Conservation (phyloP, 2,329 filamentous ascomycete species). For the Phoma sp. region DNA sequence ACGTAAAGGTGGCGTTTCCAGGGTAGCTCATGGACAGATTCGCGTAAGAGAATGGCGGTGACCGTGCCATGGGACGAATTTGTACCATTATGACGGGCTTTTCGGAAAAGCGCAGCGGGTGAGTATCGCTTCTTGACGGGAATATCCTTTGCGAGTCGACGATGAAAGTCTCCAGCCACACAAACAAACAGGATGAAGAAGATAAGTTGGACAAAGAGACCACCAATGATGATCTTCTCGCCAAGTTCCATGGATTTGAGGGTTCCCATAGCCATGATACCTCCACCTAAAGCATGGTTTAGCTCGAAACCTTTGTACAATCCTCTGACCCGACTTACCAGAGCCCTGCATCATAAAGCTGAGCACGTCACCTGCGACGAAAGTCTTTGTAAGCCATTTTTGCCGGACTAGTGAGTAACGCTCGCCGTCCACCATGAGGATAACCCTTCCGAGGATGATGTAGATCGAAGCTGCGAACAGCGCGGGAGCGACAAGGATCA, state of each 20-base stretch:
- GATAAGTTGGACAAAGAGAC: constrained; percentile 56
- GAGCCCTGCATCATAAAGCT: constrained; percentile 53
- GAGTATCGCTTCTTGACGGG: constrained; percentile 11
- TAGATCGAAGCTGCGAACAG: constrained; percentile 59
- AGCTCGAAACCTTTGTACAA: constrained; percentile 26
- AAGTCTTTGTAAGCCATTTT: constrained; percentile 53
- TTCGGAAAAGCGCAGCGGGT: constrained; percentile 2
- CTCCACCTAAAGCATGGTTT: constrained; percentile 18
- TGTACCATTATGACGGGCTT: constrained; percentile 6
- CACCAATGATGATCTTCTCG: constrained; percentile 30
- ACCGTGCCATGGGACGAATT: neutral
- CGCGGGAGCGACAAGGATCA: constrained; percentile 55
- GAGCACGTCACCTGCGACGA: constrained; percentile 56
- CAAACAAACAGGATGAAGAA: constrained; percentile 59
- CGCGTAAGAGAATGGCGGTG: neutral
- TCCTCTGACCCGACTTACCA: constrained; percentile 5
- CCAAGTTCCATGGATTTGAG: constrained; percentile 17
- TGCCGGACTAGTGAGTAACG: constrained; percentile 48
- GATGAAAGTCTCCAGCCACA: constrained; percentile 27
- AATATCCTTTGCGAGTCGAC: constrained; percentile 20
- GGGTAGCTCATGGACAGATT: constrained; percentile 13
- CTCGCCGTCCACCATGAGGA: constrained; percentile 50
- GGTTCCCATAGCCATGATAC: constrained; percentile 24
- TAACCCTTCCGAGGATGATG: constrained; percentile 58
- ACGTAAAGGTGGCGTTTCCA: constrained; percentile 49